These are phyloP conservation scores for Rhododendron molle DNA, from an alignment of 148 eudicot species.

Conservation along the genomic window DNA sequence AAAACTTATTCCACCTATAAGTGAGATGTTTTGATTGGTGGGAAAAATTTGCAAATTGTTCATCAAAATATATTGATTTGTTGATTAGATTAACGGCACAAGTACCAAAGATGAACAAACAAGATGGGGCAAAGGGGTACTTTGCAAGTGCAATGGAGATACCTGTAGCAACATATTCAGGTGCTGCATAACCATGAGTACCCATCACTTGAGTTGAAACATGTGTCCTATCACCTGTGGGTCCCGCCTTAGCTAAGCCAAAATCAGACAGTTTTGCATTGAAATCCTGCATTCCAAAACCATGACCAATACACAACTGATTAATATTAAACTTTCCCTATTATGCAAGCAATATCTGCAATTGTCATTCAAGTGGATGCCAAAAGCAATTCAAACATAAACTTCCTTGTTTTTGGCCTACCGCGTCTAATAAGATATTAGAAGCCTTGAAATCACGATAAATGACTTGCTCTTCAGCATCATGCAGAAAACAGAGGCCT, in stretches of 20 bases:
- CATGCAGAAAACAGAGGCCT: constrained; percentile 69
- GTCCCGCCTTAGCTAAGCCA: constrained; percentile 78
- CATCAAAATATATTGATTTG: neutral
- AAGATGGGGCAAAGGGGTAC: neutral
- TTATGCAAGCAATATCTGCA: neutral
- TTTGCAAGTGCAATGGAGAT: neutral
- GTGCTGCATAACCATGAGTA: constrained; percentile 80
- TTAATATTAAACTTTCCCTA: neutral
- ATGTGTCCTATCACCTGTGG: constrained; percentile 72
- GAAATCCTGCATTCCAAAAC: constrained; percentile 43
- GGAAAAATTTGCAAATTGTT: neutral
- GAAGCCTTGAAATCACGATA: constrained; percentile 73
- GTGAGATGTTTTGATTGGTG: neutral
- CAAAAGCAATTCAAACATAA: neutral
- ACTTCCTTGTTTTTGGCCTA: constrained; percentile 12
- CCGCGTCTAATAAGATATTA: constrained; percentile 62
- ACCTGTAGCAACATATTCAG: constrained; percentile 80
- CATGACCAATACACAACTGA: neutral
- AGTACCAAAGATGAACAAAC: neutral
- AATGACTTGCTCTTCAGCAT: constrained; percentile 60
- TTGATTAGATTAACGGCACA: neutral
- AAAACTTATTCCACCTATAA: neutral
- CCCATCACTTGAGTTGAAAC: constrained; percentile 86
- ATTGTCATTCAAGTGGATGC: neutral
- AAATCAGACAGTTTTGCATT: constrained; percentile 72